phyloP scores from a whole-genome alignment of 1,139 yeast genomes.

The Pneumocystis sp. region DNA sequence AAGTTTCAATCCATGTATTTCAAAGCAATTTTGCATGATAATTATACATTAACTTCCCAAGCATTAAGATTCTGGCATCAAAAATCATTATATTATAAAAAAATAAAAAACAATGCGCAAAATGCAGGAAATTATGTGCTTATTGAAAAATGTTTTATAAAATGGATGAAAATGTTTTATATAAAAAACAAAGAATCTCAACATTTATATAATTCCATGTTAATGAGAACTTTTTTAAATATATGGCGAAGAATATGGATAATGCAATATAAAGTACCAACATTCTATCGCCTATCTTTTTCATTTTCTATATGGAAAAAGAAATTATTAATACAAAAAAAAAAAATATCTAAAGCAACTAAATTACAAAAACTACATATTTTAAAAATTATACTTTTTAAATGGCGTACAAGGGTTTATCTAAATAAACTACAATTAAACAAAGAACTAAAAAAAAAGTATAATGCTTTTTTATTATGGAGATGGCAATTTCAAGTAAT shows the following conservation, averaged over 20 bases:
- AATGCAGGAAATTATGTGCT: not conserved
- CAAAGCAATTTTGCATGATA: not conserved
- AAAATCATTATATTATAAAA: not conserved
- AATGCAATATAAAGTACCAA: not conserved
- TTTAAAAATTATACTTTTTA: not conserved
- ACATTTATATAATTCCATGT: not conserved
- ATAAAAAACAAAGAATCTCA: not conserved
- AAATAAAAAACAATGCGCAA: not conserved
- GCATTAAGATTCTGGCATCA: not conserved
- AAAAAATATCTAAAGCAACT: not conserved
- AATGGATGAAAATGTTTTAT: not conserved
- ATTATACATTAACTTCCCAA: not conserved
- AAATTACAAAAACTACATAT: not conserved
- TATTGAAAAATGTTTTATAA: not conserved
- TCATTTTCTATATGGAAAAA: constrained; percentile 1
- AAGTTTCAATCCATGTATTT: not conserved
- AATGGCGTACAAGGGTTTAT: not conserved
- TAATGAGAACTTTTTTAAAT: not conserved
- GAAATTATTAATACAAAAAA: not conserved
- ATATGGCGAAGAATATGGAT: not conserved
- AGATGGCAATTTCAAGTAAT: not conserved
- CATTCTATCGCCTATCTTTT: not conserved
- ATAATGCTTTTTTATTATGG: not conserved
- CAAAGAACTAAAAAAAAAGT: not conserved
- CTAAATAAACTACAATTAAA: not conserved